Evolutionary conservation across 1,139 yeast genomes (phyloP), one percentile per base, ranked within the genome.

Genomic region (Candida sanyaensis): DNA sequence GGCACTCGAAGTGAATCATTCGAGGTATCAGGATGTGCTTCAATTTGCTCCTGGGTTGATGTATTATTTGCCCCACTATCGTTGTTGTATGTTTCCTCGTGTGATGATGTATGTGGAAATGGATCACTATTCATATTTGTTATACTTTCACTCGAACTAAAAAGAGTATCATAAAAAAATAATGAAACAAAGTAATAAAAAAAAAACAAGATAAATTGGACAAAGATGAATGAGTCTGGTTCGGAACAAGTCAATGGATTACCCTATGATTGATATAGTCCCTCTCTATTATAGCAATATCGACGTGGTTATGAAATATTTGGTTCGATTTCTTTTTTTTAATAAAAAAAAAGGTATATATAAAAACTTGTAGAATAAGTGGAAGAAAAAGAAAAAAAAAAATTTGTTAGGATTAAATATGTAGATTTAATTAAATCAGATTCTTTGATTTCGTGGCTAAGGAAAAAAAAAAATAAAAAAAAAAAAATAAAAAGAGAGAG

Each of bases 1-100:
- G 59, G 49, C 10, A 46, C 49, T 37, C 33, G 43, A 24, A 45
- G 43, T 8, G 45, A 38, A 21, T 30, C 23, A 30, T 32, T 33
- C 2, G 27, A 12, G 7, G 34, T 27, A 21, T 31, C 23, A 5
- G 12, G 37, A 36, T 6, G 11, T 24, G 9, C 4, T 3, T 36
- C 29, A 6, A 17, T 24, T 12, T 24, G 39, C 6, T 24, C 29
- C n/a, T 24, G 17, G 1, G 37, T 1, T 12, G 9, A n/a, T 10
- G 9, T 9, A n/a, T 23, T 34, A 23, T 6, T 11, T 5, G 27
- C 21, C n/a, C n/a, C 4, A 13, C 21, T 41, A 17, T 30, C 23
- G 12, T 38, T 31, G 30, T 34, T 9, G n/a, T 32, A 6, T 12
- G 23, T 23, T 12, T 38, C 10, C 7, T 5, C n/a, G 24, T 27